Evolutionary conservation across 805 yeast species (phyloP), one percentile per base, ranked within the genome.

Genomic region (Teunomyces stri): DNA sequence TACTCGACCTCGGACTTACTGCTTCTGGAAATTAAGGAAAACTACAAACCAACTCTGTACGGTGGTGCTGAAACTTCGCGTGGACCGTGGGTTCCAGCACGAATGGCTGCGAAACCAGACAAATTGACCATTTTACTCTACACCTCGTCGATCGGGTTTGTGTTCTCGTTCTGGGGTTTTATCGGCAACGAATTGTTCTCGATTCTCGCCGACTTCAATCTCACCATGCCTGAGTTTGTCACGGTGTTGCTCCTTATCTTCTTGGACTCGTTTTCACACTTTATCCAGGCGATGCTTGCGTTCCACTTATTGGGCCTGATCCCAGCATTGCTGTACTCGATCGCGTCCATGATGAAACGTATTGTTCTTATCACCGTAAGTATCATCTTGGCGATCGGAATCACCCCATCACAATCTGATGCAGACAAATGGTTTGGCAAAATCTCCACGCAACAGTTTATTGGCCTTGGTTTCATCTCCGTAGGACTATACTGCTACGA

Each of bases 291-390:
- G 35, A 69, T 89, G 61, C 73, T 90, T 34, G 89, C 96, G 12
- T 88, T 87, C 65, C 89, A 87, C 67, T 72, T 90, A 28, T 68
- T 90, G 39, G 94, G 96, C 16, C 79, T 84, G 60, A 76, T 90
- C 5, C 87, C 96, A 2, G 88, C 97, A 0, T 83, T 90, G 10
- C 81, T 94, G 2, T 90, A 89, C 66, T 86, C 95, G 1, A 84
- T 90, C 48, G 96, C 96, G 2, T 82, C 88, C 37, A 78, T 90
- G 79, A 79, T 90, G 80, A 90, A 90, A 68, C 81, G 96, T 58
- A 86, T 90, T n/a, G 86, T 88, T 1, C 80, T 90, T 27, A 89
- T 90, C 37, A 76, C 85, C 1, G 84, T 85, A 0, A 87, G 96
- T 56, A 87, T 91, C 5, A 40, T 68, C 70, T 49, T 85, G 35